phyloP scores from a whole-genome alignment of 2,329 filamentous ascomycete species.

The Botryotinia globosa region DNA sequence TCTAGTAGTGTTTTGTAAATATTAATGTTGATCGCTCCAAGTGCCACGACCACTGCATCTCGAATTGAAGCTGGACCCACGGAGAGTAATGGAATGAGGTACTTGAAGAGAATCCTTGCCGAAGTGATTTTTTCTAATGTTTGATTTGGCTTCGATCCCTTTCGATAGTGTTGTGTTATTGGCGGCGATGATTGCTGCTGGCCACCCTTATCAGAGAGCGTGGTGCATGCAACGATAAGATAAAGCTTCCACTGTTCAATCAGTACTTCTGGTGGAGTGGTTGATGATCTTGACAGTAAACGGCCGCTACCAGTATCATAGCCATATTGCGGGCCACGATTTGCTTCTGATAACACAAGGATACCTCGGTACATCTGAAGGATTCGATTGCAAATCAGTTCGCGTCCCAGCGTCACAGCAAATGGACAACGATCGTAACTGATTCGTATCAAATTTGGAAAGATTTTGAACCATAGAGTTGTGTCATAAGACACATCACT shows the following conservation, averaged over 20 bases:
- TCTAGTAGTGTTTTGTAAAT: conserved; percentile 90
- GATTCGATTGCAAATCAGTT: conserved; percentile 88
- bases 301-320: conserved; percentile 51
- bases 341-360: conserved; percentile 71
- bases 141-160: conserved; percentile 69
- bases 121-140: conserved; percentile 79
- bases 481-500: conserved; percentile 94
- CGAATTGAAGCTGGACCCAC: conserved; percentile 77
- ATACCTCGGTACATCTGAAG: conserved; percentile 91
- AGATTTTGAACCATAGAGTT: conserved; percentile 96
- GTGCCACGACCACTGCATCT: conserved; percentile 83
- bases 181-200: conserved; percentile 55
- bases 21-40: conserved; percentile 93
- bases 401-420: conserved; percentile 83
- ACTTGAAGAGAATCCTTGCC: conserved; percentile 84
- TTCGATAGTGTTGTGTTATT: conserved; percentile 73
- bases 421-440: conserved; percentile 90
- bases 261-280: conserved; percentile 77
- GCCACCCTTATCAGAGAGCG: conserved; percentile 77
- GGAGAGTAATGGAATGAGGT: conserved; percentile 82
- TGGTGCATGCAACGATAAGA: conserved; percentile 94
- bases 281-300: conserved; percentile 52
- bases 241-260: conserved; percentile 99
- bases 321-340: conserved; percentile 63
- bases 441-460: conserved; percentile 88